phyloP scores from a whole-genome alignment of 163 green algal species.

The Chlamydomonas reinhardtii region DNA sequence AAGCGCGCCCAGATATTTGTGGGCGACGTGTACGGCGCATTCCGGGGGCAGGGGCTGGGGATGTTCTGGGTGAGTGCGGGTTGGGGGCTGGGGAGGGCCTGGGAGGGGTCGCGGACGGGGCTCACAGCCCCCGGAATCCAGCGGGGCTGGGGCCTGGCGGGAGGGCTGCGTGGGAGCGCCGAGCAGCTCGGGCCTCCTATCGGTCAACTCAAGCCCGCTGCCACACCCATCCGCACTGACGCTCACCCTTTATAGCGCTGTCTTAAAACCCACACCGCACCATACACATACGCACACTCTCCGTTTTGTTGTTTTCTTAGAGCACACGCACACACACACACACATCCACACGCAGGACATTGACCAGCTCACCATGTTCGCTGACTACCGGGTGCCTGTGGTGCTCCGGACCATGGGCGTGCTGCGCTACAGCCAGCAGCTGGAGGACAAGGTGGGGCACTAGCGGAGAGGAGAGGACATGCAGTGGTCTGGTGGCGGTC shows the following conservation, averaged over 20 bases:
- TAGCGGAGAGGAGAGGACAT: background rate
- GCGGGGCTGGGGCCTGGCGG: too few species aligned
- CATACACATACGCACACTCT: too few species aligned
- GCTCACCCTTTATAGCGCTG: too few species aligned
- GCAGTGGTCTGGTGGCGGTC: background rate
- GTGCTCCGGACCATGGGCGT: conserved; percentile 83
- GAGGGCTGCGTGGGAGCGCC: too few species aligned
- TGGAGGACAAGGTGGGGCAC: conserved; percentile 60
- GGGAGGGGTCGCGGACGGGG: too few species aligned
- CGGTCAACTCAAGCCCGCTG: too few species aligned
- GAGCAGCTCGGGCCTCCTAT: too few species aligned
- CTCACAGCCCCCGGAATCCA: too few species aligned
- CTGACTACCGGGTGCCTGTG: conserved; percentile 89
- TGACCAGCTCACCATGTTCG: conserved; percentile 93
- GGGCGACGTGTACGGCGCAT: conserved; percentile 86
- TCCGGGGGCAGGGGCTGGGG: conserved; percentile 79
- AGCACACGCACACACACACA: too few species aligned
- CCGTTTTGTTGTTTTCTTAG: too few species aligned
- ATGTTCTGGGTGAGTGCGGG: conserved; percentile 66
- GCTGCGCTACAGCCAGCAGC: conserved; percentile 72
- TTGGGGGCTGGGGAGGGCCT: background rate
- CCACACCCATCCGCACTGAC: too few species aligned
- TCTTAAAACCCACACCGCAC: too few species aligned
- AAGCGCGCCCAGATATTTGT: conserved; percentile 98
- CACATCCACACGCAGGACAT: conserved; percentile 84